Percentiles rank a stretch among this genome's conserved stretches.
Evolutionary conservation across 2,329 filamentous ascomycete species (phyloP).

Genomic region (Ophiosphaerella narmari): DNA sequence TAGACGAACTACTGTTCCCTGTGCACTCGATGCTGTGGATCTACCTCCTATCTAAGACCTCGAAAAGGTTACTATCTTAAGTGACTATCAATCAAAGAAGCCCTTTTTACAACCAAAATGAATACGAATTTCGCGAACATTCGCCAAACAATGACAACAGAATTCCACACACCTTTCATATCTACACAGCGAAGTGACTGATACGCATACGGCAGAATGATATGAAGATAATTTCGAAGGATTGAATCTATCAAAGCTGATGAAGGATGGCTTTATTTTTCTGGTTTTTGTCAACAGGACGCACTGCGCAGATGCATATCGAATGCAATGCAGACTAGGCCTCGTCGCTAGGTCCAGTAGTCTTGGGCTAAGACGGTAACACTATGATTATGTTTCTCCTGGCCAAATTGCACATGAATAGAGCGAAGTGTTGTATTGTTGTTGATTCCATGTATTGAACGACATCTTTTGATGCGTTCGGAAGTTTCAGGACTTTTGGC

Average conservation of each 20-base stretch:
- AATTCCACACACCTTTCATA: background rate
- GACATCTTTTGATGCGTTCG: no score
- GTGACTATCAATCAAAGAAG: background rate
- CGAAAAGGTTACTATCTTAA: no score
- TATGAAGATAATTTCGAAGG: background rate
- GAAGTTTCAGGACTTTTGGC: no score
- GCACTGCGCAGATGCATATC: background rate
- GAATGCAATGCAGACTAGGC: background rate
- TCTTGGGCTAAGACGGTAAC: no score
- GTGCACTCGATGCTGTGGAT: no score
- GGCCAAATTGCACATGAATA: no score
- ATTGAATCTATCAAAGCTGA: background rate
- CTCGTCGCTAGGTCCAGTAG: no score
- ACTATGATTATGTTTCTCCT: no score
- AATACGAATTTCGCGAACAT: background rate
- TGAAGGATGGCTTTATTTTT: background rate
- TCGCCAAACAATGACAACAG: background rate
- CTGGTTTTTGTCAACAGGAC: background rate
- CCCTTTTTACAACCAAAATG: background rate
- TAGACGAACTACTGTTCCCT: no score
- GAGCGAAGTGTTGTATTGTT: no score
- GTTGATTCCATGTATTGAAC: no score
- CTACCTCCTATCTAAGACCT: no score
- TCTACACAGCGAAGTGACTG: background rate
- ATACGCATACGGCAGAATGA: background rate